phyloP scores from a whole-genome alignment of 2,329 filamentous ascomycete genomes.

The Didymella glomerata region DNA sequence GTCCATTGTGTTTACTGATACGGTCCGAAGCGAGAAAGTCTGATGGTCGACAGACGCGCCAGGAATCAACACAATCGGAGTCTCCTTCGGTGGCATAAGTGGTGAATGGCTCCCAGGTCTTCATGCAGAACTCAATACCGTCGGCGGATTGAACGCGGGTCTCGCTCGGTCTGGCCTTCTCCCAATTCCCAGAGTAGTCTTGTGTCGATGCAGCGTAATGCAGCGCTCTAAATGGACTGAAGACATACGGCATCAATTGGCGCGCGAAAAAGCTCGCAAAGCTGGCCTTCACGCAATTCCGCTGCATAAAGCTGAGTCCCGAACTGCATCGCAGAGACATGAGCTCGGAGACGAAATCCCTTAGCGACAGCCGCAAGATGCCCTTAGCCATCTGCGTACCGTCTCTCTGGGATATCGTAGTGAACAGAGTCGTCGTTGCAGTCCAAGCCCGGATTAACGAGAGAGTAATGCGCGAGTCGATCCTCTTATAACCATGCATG shows the following conservation, averaged over 20 bases:
- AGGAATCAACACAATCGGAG: constrained; percentile 67
- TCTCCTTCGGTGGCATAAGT: neutral
- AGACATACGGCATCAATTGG: neutral
- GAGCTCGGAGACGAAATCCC: neutral
- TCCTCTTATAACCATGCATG: neutral
- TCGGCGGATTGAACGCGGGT: neutral
- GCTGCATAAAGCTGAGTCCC: neutral
- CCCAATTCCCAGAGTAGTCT: neutral
- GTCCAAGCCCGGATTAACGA: neutral
- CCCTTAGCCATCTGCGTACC: constrained; percentile 2
- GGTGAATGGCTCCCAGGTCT: neutral
- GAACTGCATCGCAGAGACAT: neutral
- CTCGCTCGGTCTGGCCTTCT: neutral
- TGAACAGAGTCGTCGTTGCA: neutral
- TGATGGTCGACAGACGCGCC: constrained; percentile 70
- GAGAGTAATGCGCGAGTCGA: constrained; percentile 1
- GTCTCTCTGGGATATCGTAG: neutral
- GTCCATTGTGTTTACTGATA: constrained; percentile 69
- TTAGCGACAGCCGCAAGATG: neutral
- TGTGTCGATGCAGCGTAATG: neutral
- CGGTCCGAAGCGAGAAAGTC: constrained; percentile 69
- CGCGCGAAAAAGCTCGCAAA: neutral
- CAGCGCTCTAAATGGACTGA: constrained; percentile 1
- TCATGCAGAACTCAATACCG: constrained; percentile 1
- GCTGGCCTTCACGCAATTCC: neutral